phyloP scores from a whole-genome alignment of 768 basidiomycete genomes.

The Pisolithus microcarpus region DNA sequence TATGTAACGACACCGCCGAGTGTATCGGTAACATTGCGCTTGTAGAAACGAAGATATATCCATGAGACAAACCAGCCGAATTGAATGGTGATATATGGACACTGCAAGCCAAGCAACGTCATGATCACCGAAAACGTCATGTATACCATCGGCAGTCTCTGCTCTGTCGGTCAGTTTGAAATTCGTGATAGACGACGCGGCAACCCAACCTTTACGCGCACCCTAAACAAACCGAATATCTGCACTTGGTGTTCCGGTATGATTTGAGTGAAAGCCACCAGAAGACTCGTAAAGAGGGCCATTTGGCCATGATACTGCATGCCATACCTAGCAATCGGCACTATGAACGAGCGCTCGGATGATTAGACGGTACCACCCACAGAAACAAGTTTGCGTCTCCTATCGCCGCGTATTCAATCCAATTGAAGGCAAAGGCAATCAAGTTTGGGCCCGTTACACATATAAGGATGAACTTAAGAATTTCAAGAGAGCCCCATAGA shows the following conservation, averaged over 20 bases:
- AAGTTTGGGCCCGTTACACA: constrained; percentile 77
- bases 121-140: constrained; percentile 83
- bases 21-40: constrained; percentile 66
- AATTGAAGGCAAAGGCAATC: constrained; percentile 82
- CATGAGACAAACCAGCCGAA: constrained; percentile 99
- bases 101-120: constrained; percentile 77
- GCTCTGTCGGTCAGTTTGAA: constrained; percentile 8
- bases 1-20: constrained; percentile 61
- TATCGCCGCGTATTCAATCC: constrained; percentile 75
- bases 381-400: constrained; percentile 68
- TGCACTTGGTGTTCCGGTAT: constrained; percentile 99
- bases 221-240: constrained; percentile 73
- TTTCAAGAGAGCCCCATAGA: constrained; percentile 87
- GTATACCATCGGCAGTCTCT: constrained; percentile 94
- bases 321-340: constrained; percentile 53
- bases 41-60: constrained; percentile 96
- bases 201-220: constrained; percentile 76
- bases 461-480: constrained; percentile 76
- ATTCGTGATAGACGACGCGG: neutral
- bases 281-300: constrained; percentile 78
- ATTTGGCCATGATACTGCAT: constrained; percentile 90
- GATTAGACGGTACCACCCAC: constrained; percentile 39
- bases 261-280: constrained; percentile 96
- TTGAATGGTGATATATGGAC: constrained; percentile 89
- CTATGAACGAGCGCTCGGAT: constrained; percentile 7